These are phyloP conservation scores for Fusarium domesticum DNA, from an alignment of 2,329 filamentous ascomycete genomes.

Conservation along the genomic window DNA sequence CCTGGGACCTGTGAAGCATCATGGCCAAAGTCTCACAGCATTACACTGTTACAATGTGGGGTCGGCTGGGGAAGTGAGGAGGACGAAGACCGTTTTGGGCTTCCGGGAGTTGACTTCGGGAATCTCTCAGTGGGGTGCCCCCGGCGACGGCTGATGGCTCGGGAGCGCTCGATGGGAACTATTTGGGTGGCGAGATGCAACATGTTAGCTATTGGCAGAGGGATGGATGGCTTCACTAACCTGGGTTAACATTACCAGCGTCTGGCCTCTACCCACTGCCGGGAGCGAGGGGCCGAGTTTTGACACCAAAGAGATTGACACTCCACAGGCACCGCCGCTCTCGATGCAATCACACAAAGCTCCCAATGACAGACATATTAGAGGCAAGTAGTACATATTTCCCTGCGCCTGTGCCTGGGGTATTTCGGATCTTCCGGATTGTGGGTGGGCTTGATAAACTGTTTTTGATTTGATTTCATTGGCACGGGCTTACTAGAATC, in stretches of 20 bases:
- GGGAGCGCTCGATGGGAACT: constrained; percentile 11
- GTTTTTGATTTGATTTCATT: no score
- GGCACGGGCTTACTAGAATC: no score
- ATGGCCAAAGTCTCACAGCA: constrained; percentile 17
- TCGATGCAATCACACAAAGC: no score
- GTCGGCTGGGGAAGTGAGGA: constrained; percentile 27
- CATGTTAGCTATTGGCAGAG: constrained; percentile 5
- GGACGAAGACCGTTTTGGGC: constrained; percentile 25
- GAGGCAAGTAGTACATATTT: no score
- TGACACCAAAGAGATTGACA: not conserved
- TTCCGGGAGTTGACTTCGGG: constrained; percentile 30
- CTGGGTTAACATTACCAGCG: no score
- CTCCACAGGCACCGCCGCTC: not conserved
- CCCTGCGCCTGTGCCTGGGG: no score
- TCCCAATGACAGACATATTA: not conserved
- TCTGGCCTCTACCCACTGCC: not conserved
- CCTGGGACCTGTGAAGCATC: constrained; percentile 14
- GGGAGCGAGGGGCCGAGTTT: constrained; percentile 4
- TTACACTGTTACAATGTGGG: constrained; percentile 20
- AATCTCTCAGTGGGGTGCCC: constrained; percentile 14
- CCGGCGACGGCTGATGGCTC: constrained; percentile 27
- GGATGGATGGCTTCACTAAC: not conserved
- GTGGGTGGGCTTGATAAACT: no score
- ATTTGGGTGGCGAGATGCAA: constrained; percentile 1
- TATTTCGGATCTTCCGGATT: no score